Percentiles rank a stretch among this genome's conserved stretches.
These are phyloP conservation scores for Tulasnella sp. DNA, from an alignment of 768 basidiomycete species.

Conservation along the genomic window DNA sequence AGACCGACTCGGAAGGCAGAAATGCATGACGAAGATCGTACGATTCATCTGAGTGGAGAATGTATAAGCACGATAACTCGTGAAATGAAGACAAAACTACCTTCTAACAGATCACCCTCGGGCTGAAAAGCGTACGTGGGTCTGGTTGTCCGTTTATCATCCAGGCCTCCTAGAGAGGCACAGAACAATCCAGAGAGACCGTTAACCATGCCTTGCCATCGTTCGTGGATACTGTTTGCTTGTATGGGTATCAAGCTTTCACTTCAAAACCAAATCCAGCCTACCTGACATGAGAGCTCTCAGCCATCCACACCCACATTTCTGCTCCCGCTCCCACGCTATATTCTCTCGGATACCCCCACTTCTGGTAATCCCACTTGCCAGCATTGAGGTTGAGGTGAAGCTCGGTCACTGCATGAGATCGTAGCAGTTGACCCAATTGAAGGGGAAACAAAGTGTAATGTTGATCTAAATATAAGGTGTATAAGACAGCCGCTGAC, in stretches of 20 bases:
- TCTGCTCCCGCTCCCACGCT: conserved; percentile 79
- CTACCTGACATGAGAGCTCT: conserved; percentile 23
- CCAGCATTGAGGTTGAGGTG: conserved; percentile 86
- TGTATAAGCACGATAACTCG: background rate
- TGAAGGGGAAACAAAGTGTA: conserved; percentile 77
- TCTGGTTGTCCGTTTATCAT: conserved; percentile 61
- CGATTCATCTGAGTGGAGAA: conserved; percentile 12
- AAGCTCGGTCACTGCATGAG: conserved; percentile 76
- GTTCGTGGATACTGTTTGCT: conserved; percentile 46
- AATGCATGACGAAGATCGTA: conserved; percentile 52
- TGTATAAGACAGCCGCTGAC: background rate
- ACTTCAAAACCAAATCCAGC: background rate
- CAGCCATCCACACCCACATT: conserved; percentile 86
- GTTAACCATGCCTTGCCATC: conserved; percentile 79
- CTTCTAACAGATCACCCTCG: conserved; percentile 40
- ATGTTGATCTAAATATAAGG: conserved; percentile 49
- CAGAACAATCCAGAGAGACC: conserved; percentile 90
- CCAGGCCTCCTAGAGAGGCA: conserved; percentile 69
- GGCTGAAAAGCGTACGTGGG: conserved; percentile 49
- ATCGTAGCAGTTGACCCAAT: conserved; percentile 73
- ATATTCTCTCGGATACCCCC: conserved; percentile 67
- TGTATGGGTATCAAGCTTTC: background rate
- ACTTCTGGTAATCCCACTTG: conserved; percentile 75
- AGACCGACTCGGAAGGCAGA: conserved; percentile 76
- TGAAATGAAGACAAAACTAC: background rate